A percentile compares a stretch with the other conserved stretches of the same genome.
These are phyloP conservation scores for Lentithecium fluviatile DNA, from an alignment of 495 filamentous ascomycete genomes.

Conservation along the genomic window DNA sequence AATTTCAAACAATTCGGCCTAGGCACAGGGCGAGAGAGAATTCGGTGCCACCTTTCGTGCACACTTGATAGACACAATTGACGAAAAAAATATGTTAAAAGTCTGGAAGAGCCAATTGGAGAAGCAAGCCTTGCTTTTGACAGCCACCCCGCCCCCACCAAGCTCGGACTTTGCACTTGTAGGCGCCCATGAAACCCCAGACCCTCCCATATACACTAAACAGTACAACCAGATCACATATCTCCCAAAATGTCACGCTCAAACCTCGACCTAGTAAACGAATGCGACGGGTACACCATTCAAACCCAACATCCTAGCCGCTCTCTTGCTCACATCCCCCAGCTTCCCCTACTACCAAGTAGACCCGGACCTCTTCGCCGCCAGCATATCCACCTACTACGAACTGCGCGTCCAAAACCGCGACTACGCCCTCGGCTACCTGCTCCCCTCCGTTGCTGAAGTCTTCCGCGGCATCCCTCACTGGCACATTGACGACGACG, in stretches of 20 bases:
- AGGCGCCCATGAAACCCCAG: too few species aligned
- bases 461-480: conserved; percentile 38
- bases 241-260: conserved; percentile 21
- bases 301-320: not conserved
- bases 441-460: conserved; percentile 50
- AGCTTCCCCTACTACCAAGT: conserved; percentile 45
- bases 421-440: conserved; percentile 49
- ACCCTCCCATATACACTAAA: too few species aligned
- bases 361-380: conserved; percentile 38
- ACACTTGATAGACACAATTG: too few species aligned
- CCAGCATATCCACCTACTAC: conserved; percentile 43
- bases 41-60: too few species aligned
- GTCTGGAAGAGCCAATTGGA: too few species aligned
- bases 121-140: too few species aligned
- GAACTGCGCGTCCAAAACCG: conserved; percentile 39
- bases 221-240: too few species aligned
- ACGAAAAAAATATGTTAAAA: too few species aligned
- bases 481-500: conserved; percentile 43
- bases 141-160: too few species aligned
- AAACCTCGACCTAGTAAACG: conserved; percentile 45
- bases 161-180: too few species aligned
- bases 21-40: too few species aligned
- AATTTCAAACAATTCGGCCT: too few species aligned
- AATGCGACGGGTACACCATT: conserved; percentile 40
- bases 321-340: not conserved